Evolutionary conservation across 2,329 filamentous ascomycete genomes (phyloP), one percentile per base, ranked within the genome.

Genomic region (Aspergillus vadensis): DNA sequence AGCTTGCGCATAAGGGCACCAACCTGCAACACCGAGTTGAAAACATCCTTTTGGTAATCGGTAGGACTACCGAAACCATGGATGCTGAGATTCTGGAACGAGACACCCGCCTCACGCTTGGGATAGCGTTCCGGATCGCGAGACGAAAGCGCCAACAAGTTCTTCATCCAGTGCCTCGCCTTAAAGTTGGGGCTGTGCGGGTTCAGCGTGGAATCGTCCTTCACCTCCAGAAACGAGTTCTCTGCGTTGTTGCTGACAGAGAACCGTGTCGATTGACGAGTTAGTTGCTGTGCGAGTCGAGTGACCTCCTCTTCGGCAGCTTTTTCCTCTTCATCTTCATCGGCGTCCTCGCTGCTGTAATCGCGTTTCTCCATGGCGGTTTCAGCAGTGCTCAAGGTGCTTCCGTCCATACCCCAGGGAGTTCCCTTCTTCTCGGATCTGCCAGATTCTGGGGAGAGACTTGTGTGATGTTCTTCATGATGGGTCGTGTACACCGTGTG

Each of bases 71-170:
- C 88, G 67, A 83, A 91, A 43, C 88, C 88, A 69, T 87, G 86
- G 5, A 90, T 86, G 62, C 85, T 90, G 58, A 91, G 79, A 69
- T 90, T 83, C 73, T 85, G 83, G 77, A 88, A 91, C 54, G 83
- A 81, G 48, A 91, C 81, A 50, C 89, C 88, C 0, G 85, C 82
- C 14, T 84, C 85, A 67, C 88, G 83, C 44, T 69, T 65, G 1
- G 74, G 76, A 72, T 86, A 86, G 14, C 76, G 72, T 64, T 81
- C 79, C 55, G 85, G 87, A 59, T 84, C 82, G 62, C 76, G 79
- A 32, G 80, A 79, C 17, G 76, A 76, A 25, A 80, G 72, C 8
- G 77, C 76, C 36, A 83, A 70, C 55, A 83, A 67, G 48, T 79
- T 77, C 66, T 78, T 79, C 63, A 79, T 76, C 81, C 81, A 83